Evolutionary conservation across 768 basidiomycete genomes (phyloP).

Genomic region (Mycena polygramma): DNA sequence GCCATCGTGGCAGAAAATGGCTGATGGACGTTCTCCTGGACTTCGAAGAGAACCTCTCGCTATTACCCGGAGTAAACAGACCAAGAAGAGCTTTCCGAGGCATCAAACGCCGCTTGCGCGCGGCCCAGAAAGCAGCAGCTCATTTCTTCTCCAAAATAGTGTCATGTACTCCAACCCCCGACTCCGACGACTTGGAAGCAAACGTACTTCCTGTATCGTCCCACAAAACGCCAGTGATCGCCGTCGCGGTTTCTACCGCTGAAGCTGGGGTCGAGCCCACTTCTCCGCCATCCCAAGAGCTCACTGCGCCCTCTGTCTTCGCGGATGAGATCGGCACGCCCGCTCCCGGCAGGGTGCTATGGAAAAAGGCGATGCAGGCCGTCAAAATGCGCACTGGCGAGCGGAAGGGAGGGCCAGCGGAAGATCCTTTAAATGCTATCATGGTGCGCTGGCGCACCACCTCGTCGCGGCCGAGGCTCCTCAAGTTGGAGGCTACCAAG

Average conservation of each 20-base stretch:
- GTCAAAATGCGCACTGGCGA: constrained; percentile 57
- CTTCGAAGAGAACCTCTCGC: constrained; percentile 51
- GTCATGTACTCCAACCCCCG: constrained; percentile 38
- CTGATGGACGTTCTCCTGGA: constrained; percentile 72
- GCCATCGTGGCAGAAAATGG: constrained; percentile 78
- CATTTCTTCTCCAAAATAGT: constrained; percentile 43
- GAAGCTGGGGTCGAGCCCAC: constrained; percentile 28
- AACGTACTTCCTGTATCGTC: constrained; percentile 43
- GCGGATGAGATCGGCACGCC: constrained; percentile 6
- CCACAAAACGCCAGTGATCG: constrained; percentile 32
- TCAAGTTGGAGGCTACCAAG: too few relatives aligned
- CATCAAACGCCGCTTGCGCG: constrained; percentile 36
- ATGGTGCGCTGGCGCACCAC: too few relatives aligned
- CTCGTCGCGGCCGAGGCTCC: too few relatives aligned
- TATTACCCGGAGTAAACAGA: constrained; percentile 45
- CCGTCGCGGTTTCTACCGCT: constrained; percentile 39
- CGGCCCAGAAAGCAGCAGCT: constrained; percentile 35
- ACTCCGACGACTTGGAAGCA: constrained; percentile 47
- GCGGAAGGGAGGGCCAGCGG: constrained; percentile 44
- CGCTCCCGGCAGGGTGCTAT: constrained; percentile 53
- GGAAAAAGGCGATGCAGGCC: constrained; percentile 58
- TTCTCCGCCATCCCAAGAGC: constrained; percentile 31
- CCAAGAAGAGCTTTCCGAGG: constrained; percentile 32
- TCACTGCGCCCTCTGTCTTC: background rate
- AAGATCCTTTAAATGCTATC: constrained; percentile 41